Base-by-base conservation (phyloP, 164 flowering plant genomes). In the Vitis rotundifolia region DNA sequence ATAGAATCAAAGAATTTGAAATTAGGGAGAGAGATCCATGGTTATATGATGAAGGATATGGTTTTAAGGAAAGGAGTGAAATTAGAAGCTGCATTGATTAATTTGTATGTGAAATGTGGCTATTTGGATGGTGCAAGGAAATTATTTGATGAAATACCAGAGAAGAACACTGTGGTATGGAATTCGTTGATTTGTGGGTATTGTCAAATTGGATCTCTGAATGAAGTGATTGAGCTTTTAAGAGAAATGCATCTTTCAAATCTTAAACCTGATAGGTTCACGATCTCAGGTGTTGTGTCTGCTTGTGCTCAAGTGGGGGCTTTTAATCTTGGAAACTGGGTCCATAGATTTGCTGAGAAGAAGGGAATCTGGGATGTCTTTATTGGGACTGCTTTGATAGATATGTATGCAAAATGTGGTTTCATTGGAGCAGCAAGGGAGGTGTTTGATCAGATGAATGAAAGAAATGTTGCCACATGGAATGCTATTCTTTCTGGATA, bases 361-460 rank as follows among this genome's bases (percentile, higher is more conserved):
- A 59, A 71, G 18, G 52, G 52, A 29, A 65, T 71, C 37, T 59
- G 64, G 64, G 63, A 57, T 65, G 69, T 66, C 15, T 63, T 64
- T 63, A 50, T 69, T 9, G 68, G 69, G 18, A 74, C 68, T 55
- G 63, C 72, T 64, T 72, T 74, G 22, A 63, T 74, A 13, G 72
- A 69, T 53, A 74, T 68, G 77, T 74, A 74, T 64, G 77, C 72
- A 19, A 74, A 74, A 59, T 74, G 77, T 37, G 49, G 56, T 71
- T 3, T 59, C 11, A 66, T 72, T 19, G 12, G 16, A 60, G 47
- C 37, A 48, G 75, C 70, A 12, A 66, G 59, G 53, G 61, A 66
- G 51, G 61, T 72, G 59, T 72, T 72, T 22, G 53, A 60, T 58
- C 11, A 16, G 37, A 72, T 72, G 75, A 51, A 22, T 15, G 22